Evolutionary conservation across 1,284 basidiomycete genomes (phyloP).

Genomic region (Pyrrhoderma lamaoense): DNA sequence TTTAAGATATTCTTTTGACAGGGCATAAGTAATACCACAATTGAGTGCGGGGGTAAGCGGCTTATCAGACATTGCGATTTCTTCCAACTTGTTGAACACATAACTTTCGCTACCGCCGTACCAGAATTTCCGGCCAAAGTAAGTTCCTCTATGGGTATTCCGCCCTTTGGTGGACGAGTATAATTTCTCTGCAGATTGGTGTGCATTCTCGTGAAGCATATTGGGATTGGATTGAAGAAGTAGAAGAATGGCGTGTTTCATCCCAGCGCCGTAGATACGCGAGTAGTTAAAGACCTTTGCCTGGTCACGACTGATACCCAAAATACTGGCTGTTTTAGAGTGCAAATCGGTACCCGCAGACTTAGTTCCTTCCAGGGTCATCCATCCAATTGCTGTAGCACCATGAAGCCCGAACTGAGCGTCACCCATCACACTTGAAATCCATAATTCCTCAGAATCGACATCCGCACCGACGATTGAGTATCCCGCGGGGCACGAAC

Average conservation of each 20-base stretch:
- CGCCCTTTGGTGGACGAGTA: conserved; percentile 94
- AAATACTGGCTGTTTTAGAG: conserved; percentile 91
- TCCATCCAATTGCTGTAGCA: conserved; percentile 97
- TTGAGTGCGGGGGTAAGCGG: conserved; percentile 92
- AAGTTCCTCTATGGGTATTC: conserved; percentile 63
- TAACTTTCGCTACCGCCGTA: conserved; percentile 95
- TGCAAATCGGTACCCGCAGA: conserved; percentile 92
- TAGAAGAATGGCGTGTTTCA: conserved; percentile 88
- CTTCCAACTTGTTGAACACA: conserved; percentile 99
- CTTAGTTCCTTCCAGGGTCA: conserved; percentile 99
- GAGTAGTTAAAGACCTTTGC: conserved; percentile 99
- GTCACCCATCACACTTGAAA: conserved; percentile 98
- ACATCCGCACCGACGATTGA: conserved; percentile 97
- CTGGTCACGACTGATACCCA: conserved; percentile 90
- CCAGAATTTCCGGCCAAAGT: conserved; percentile 86
- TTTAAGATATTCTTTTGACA: conserved; percentile 85
- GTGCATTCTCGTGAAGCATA: conserved; percentile 76
- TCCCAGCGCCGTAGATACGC: conserved; percentile 96
- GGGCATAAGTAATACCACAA: conserved; percentile 89
- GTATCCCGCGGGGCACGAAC: conserved; percentile 92
- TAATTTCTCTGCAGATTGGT: conserved; percentile 75
- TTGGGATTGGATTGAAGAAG: conserved; percentile 81
- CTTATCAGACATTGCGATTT: conserved; percentile 82
- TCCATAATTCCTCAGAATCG: conserved; percentile 99
- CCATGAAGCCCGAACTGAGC: conserved; percentile 97